Base-by-base conservation (phyloP, 768 basidiomycete species). In the Lactifluus piperatus region DNA sequence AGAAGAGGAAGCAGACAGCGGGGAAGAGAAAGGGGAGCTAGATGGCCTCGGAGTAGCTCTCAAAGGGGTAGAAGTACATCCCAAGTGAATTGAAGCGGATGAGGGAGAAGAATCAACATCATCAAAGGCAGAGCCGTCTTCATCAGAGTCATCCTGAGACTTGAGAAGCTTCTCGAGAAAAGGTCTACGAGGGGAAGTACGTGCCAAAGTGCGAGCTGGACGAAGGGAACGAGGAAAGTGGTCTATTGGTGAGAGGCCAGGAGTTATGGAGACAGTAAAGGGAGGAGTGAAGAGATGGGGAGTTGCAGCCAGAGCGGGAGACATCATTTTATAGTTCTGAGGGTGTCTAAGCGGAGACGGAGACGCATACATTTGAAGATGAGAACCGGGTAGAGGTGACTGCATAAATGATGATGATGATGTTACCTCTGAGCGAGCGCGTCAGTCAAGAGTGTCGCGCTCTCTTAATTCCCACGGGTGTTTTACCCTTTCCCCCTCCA, bases 331-430 rank as follows among this genome's bases (percentile, higher is more conserved):
- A 22, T 34, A 30, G 44, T 26, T 27, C 32, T 37, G 59, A 46
- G 55, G 52, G 44, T 29, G 29, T 30, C 13, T 34, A 10, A 64
- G 54, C n/a, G 64, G 64, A 49, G 58, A 51, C 2, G 62, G 64
- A 45, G 64, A 65, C 45, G 58, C 64, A 64, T 57, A 64, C 57
- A 65, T 59, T 24, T 60, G 48, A 30, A 63, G 44, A 36, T 58
- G 47, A 5, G 32, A 24, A 8, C 30, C 18, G 16, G 24, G 44
- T 46, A 47, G n/a, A 9, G 58, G 47, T 1, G 51, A 51, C 26
- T 32, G 50, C 22, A 18, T 27, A 20, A 20, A 24, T 22, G 16
- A n/a, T 58, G 57, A 13, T n/a, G n/a, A n/a, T n/a, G 49, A 18
- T 24, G 48, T 51, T 44, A 27, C 45, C n/a, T 58, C 48, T 18